Evolutionary conservation across 1,139 yeast species (phyloP).

Genomic region (Martiniozyma asiatica): DNA sequence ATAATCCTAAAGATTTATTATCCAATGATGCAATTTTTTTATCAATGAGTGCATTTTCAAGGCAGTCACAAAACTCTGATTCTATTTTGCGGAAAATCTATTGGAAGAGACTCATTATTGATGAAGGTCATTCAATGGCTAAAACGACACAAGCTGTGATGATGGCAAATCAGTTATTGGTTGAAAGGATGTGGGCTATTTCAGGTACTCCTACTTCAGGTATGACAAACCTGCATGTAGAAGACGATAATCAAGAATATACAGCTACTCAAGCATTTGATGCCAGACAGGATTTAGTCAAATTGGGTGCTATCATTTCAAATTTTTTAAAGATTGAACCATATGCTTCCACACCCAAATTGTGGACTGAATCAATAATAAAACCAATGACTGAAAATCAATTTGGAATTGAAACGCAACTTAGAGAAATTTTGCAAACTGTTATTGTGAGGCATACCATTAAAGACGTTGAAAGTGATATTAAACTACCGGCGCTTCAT

Average conservation of each 20-base stretch:
- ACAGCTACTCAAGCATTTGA: constrained; percentile 25
- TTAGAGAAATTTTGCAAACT: constrained; percentile 31
- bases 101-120: constrained; percentile 64
- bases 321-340: constrained; percentile 52
- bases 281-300: constrained; percentile 40
- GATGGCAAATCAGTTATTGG: constrained; percentile 34
- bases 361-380: constrained; percentile 37
- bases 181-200: constrained; percentile 62
- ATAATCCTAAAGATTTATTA: constrained; percentile 25
- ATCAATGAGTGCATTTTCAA: constrained; percentile 34
- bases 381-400: constrained; percentile 32
- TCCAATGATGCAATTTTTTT: constrained; percentile 42
- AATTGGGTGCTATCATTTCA: constrained; percentile 39
- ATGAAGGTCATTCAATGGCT: constrained; percentile 59
- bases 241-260: constrained; percentile 26
- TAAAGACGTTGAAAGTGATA: constrained; percentile 40
- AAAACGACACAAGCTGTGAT: constrained; percentile 39
- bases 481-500: constrained; percentile 45
- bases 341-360: constrained; percentile 33
- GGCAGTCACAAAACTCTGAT: constrained; percentile 24
- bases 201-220: constrained; percentile 72
- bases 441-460: constrained; percentile 46
- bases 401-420: constrained; percentile 30
- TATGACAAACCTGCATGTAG: constrained; percentile 45
- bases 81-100: constrained; percentile 32